These are phyloP conservation scores for Paraconiothyrium sp. DNA, from an alignment of 2,329 filamentous ascomycete species.

Conservation along the genomic window DNA sequence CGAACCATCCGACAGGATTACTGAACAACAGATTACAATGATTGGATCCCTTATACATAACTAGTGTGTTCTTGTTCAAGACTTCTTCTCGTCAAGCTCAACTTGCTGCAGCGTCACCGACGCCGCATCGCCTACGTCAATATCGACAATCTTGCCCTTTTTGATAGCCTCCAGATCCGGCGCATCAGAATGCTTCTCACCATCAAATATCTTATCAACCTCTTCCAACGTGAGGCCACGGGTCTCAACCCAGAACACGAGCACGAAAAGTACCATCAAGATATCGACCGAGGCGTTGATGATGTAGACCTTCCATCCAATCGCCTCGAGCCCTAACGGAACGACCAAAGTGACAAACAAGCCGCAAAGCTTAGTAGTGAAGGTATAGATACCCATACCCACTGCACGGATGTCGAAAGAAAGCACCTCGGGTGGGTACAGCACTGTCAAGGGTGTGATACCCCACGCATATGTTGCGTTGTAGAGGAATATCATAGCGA, in stretches of 20 bases:
- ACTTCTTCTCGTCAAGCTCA: constrained; percentile 6
- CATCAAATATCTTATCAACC: constrained; percentile 29
- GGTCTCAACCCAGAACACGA: constrained; percentile 37
- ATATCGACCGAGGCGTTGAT: constrained; percentile 30
- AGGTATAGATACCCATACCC: constrained; percentile 30
- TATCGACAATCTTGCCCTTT: constrained; percentile 16
- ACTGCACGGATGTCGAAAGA: constrained; percentile 41
- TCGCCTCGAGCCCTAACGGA: constrained; percentile 33
- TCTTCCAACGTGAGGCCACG: constrained; percentile 31
- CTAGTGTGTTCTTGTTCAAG: background rate
- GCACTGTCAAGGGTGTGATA: constrained; percentile 42
- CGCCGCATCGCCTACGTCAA: constrained; percentile 11
- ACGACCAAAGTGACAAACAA: constrained; percentile 50
- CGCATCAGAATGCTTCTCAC: constrained; percentile 27
- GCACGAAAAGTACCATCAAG: constrained; percentile 45
- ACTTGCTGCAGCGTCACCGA: constrained; percentile 3
- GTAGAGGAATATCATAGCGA: constrained; percentile 34
- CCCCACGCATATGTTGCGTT: constrained; percentile 46
- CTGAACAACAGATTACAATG: background rate
- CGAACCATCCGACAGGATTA: too few relatives aligned
- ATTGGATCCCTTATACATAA: background rate
- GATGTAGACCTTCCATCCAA: constrained; percentile 37
- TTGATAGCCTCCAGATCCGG: constrained; percentile 28
- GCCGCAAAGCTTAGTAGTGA: constrained; percentile 27
- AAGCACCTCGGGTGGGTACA: constrained; percentile 48